Evolutionary conservation across 1,139 yeast species (phyloP).

Genomic region (Kluyveromyces marxianus): DNA sequence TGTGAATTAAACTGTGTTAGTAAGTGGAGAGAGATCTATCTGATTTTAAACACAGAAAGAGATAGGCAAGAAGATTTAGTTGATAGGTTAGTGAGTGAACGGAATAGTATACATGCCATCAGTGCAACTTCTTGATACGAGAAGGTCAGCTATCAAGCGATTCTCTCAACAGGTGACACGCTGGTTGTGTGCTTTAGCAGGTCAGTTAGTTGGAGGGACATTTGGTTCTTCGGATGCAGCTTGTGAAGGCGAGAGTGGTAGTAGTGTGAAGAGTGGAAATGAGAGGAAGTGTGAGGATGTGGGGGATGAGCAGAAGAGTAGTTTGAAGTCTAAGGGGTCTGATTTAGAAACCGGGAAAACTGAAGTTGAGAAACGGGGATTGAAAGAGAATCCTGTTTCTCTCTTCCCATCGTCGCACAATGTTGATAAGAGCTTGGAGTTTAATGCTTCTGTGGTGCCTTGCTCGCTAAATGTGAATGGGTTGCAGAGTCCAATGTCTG

Average conservation of each 20-base stretch:
- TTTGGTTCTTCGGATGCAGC: neutral
- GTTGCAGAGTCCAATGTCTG: slow-evolving; percentile 18
- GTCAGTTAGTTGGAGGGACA: neutral
- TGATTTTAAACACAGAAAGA: neutral
- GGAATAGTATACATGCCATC: too few relatives aligned
- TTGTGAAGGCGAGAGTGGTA: neutral
- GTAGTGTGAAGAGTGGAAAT: neutral
- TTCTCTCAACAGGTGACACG: slow-evolving; percentile 4
- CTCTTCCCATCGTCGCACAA: slow-evolving; percentile 21
- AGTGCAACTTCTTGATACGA: slow-evolving; percentile 4
- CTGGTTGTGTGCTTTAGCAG: slow-evolving; percentile 3
- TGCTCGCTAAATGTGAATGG: slow-evolving; percentile 21
- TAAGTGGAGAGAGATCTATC: too few relatives aligned
- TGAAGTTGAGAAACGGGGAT: neutral
- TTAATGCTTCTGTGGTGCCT: slow-evolving; percentile 19
- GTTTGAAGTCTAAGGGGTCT: too few relatives aligned
- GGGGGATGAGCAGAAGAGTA: neutral
- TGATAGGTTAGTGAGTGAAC: too few relatives aligned
- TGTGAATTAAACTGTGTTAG: too few relatives aligned
- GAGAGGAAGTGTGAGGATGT: neutral
- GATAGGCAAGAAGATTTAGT: neutral
- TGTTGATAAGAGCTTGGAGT: slow-evolving; percentile 16
- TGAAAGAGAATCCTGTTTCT: slow-evolving; percentile 1
- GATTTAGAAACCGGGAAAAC: too few relatives aligned
- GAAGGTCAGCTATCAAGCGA: slow-evolving; percentile 2